These are phyloP conservation scores for Apiotrichum gracile DNA, from an alignment of 1,284 basidiomycete species.

Conservation along the genomic window DNA sequence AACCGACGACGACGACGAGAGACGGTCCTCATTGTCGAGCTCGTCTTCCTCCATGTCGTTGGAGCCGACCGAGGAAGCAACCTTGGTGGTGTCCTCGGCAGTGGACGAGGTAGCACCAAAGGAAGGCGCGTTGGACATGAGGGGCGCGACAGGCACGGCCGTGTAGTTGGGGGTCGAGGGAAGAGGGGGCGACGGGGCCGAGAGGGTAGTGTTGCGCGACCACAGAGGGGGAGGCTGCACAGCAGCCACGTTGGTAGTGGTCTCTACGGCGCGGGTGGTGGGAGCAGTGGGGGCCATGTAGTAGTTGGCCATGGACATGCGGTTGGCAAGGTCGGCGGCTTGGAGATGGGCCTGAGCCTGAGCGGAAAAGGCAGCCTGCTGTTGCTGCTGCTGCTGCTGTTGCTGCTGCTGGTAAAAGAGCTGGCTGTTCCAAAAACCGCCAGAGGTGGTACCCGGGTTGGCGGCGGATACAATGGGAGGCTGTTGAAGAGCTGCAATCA, in stretches of 20 bases:
- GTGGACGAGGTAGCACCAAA: neutral
- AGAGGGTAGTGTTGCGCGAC: conserved; percentile 20
- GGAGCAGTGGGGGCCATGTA: conserved; percentile 20
- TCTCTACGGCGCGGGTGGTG: neutral
- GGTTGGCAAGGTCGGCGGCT: conserved; percentile 31
- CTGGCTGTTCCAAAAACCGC: conserved; percentile 11
- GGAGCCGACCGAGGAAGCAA: neutral
- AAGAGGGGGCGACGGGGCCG: conserved; percentile 21
- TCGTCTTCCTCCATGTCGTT: conserved; percentile 13
- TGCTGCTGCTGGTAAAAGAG: conserved; percentile 23
- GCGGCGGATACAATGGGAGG: conserved; percentile 2
- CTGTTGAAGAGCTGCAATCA: conserved; percentile 26
- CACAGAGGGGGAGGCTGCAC: conserved; percentile 8
- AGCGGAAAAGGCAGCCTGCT: conserved; percentile 16
- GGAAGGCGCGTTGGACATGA: conserved; percentile 5
- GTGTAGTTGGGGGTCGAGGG: conserved; percentile 27
- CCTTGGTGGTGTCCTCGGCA: neutral
- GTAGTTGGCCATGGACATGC: conserved; percentile 20
- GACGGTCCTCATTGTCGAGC: conserved; percentile 10
- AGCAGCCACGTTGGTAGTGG: neutral
- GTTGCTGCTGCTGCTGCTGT: conserved; percentile 17
- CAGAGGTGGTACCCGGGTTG: neutral
- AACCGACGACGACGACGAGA: conserved; percentile 18
- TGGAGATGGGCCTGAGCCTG: conserved; percentile 32
- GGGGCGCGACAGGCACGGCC: neutral